phyloP scores from a whole-genome alignment of 1,284 basidiomycete species.

The Porogramme epimiltina region DNA sequence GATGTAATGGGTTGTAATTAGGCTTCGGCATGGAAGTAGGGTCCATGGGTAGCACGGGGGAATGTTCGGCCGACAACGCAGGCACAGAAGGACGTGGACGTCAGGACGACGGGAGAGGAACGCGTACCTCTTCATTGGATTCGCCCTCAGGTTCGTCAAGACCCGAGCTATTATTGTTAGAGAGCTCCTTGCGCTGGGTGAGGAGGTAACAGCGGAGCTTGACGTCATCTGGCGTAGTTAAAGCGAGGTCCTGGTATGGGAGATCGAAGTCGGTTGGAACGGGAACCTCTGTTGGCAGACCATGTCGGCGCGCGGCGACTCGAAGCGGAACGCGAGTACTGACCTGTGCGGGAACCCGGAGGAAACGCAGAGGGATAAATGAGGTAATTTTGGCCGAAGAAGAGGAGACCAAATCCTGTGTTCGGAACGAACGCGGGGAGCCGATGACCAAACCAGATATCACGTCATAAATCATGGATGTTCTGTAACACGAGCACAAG shows the following conservation, averaged over 20 bases:
- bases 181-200: conserved; percentile 43
- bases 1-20: no score
- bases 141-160: conserved; percentile 16
- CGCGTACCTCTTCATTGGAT: conserved; percentile 26
- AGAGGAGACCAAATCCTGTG: conserved; percentile 72
- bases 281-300: conserved; percentile 61
- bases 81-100: no score
- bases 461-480: conserved; percentile 1
- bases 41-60: no score
- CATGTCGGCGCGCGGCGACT: not conserved
- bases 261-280: conserved; percentile 71
- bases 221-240: conserved; percentile 65
- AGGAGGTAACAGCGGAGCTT: conserved; percentile 66
- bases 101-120: not conserved
- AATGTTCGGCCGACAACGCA: no score
- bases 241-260: conserved; percentile 71
- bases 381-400: conserved; percentile 84
- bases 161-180: conserved; percentile 16
- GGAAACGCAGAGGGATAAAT: conserved; percentile 92
- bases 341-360: conserved; percentile 78
- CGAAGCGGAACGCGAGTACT: conserved; percentile 6
- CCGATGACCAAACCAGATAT: not conserved
- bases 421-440: no score
- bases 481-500: not conserved
- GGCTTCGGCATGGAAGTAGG: no score